A percentile compares a stretch with the other conserved stretches of the same genome.
phyloP scores from a whole-genome alignment of 2,329 filamentous ascomycete species.

The Pezicula rhizophila region DNA sequence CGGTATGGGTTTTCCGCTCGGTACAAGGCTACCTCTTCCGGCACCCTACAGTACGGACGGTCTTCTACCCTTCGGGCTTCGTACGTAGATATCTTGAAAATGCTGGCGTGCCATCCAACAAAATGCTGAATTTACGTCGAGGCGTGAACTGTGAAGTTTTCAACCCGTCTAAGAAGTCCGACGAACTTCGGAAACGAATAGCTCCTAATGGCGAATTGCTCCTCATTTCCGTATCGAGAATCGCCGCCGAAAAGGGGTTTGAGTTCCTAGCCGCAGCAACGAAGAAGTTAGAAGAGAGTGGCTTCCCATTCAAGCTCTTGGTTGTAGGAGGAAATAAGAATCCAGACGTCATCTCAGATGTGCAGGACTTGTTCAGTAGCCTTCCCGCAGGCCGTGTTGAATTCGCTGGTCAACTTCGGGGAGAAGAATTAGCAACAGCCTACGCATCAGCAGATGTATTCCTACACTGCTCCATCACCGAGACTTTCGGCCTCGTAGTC shows the following conservation, averaged over 20 bases:
- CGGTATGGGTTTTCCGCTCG: constrained; percentile 53
- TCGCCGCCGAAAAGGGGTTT: constrained; percentile 67
- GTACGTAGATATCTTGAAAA: constrained; percentile 55
- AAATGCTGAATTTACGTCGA: constrained; percentile 55
- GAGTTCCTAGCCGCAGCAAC: constrained; percentile 56
- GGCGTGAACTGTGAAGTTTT: constrained; percentile 62
- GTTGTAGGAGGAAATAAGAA: constrained; percentile 66
- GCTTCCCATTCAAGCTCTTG: constrained; percentile 56
- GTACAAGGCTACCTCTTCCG: constrained; percentile 64
- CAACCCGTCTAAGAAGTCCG: constrained; percentile 45
- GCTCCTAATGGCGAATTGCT: constrained; percentile 59
- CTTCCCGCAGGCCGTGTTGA: constrained; percentile 48
- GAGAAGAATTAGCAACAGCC: constrained; percentile 54
- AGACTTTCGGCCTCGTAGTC: constrained; percentile 67
- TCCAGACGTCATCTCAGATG: constrained; percentile 52
- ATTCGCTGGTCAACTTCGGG: constrained; percentile 62
- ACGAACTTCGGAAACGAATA: constrained; percentile 44
- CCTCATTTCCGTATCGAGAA: constrained; percentile 58
- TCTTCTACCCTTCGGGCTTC: constrained; percentile 64
- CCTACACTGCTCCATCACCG: constrained; percentile 62
- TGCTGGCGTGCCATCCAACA: constrained; percentile 47
- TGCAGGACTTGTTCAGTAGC: constrained; percentile 52
- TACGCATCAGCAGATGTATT: constrained; percentile 67
- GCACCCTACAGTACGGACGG: constrained; percentile 53
- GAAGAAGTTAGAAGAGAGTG: constrained; percentile 45